Evolutionary conservation across 208 protist species (phyloP).

Genomic region (Herpetomonas tarakana): DNA sequence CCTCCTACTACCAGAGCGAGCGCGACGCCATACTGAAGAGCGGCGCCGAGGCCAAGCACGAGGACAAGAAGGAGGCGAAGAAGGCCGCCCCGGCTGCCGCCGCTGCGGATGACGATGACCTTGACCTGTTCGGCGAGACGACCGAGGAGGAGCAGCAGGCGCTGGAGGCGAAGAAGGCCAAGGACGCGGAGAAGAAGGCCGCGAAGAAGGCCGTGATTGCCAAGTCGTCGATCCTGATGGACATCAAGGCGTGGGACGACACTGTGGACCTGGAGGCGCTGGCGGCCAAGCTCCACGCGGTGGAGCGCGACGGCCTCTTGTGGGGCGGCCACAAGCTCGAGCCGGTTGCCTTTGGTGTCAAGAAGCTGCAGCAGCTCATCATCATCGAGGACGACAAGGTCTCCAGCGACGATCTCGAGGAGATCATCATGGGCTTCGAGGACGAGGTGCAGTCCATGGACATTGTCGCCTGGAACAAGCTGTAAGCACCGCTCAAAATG

Average conservation of each 20-base stretch:
- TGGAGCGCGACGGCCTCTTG: conserved; percentile 86
- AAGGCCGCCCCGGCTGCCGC: conserved; percentile 28
- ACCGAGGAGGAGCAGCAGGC: conserved; percentile 84
- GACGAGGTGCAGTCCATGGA: conserved; percentile 95
- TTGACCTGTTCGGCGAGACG: conserved; percentile 88
- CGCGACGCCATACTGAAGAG: conserved; percentile 56
- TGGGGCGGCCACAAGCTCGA: conserved; percentile 92
- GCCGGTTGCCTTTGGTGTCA: conserved; percentile 94
- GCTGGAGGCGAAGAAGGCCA: conserved; percentile 88
- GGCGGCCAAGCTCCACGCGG: conserved; percentile 77
- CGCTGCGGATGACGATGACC: conserved; percentile 77
- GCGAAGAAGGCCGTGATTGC: conserved; percentile 78
- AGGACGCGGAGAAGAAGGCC: conserved; percentile 81
- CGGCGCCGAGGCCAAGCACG: conserved; percentile 11
- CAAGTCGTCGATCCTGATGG: conserved; percentile 91
- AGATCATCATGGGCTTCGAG: conserved; percentile 91
- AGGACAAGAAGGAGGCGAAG: conserved; percentile 26
- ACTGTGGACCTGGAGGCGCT: conserved; percentile 86
- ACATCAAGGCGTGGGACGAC: conserved; percentile 95
- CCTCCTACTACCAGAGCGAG: conserved; percentile 88
- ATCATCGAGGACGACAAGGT: conserved; percentile 96
- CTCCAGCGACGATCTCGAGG: conserved; percentile 92
- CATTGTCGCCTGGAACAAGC: conserved; percentile 96
- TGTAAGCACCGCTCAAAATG: conserved; percentile 52
- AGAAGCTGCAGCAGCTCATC: conserved; percentile 94